Evolutionary conservation across 371 early-diverging fungal genomes (phyloP).

Genomic region (Mortierella sp.): DNA sequence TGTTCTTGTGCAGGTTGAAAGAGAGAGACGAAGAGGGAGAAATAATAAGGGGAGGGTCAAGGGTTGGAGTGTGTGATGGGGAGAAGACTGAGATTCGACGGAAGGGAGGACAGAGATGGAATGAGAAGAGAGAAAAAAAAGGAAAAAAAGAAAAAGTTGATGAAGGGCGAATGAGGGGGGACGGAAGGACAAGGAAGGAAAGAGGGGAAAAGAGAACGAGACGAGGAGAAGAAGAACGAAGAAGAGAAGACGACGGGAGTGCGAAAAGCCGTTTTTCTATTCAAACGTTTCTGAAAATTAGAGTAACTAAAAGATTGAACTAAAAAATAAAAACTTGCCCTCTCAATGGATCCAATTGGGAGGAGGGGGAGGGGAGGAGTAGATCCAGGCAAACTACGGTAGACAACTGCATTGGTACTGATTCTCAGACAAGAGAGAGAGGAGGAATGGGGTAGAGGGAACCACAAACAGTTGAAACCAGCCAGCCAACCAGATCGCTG

Average conservation of each 20-base stretch:
- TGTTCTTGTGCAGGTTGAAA: neutral
- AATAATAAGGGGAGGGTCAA: neutral
- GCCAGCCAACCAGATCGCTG: slow-evolving; percentile 1
- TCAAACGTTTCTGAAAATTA: neutral
- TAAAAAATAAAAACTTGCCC: neutral
- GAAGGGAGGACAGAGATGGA: neutral
- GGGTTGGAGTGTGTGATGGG: neutral
- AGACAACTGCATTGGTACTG: neutral
- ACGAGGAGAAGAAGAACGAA: neutral
- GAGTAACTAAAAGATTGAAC: neutral
- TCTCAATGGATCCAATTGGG: slow-evolving; percentile 6
- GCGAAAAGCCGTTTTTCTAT: slow-evolving; percentile 1
- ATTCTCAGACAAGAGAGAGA: neutral
- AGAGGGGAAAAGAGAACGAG: neutral
- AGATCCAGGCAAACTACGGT: neutral
- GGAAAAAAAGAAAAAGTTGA: neutral
- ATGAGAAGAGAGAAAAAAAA: neutral
- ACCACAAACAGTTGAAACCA: neutral
- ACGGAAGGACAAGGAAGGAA: neutral
- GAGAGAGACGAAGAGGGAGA: neutral
- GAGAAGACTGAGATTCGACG: neutral
- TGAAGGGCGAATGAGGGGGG: neutral
- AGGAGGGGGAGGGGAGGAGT: too few relatives aligned
- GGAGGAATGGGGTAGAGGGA: neutral
- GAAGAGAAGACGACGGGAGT: slow-evolving; percentile 1